Percentiles rank a stretch among this genome's conserved stretches.
These are phyloP conservation scores for Basipetospora chlamydospora DNA, from an alignment of 2,329 filamentous ascomycete species.

Conservation along the genomic window DNA sequence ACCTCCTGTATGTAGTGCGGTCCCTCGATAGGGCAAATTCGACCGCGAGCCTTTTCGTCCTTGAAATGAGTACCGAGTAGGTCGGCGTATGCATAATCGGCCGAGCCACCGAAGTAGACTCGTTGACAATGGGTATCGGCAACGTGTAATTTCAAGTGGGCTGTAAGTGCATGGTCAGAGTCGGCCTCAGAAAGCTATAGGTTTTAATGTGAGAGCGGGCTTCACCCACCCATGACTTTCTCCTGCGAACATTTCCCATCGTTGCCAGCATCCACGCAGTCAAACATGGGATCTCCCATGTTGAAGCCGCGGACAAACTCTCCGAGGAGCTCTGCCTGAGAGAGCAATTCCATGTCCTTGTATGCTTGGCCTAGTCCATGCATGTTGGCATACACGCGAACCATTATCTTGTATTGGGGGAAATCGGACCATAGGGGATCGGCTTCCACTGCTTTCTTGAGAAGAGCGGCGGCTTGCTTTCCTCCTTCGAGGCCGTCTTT, in stretches of 20 bases:
- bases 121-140: slow-evolving; percentile 23
- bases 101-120: slow-evolving; percentile 25
- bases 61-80: slow-evolving; percentile 19
- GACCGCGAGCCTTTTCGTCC: slow-evolving; percentile 12
- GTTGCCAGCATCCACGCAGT: slow-evolving; percentile 25
- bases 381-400: slow-evolving; percentile 24
- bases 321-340: slow-evolving; percentile 12
- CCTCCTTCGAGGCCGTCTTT: slow-evolving; percentile 16
- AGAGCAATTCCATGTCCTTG: slow-evolving; percentile 14
- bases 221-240: slow-evolving; percentile 21
- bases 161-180: slow-evolving; percentile 8
- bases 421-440: slow-evolving; percentile 11
- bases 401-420: slow-evolving; percentile 13
- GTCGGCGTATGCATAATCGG: slow-evolving; percentile 26
- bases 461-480: slow-evolving; percentile 13
- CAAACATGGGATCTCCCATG: slow-evolving; percentile 19
- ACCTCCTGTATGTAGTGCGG: slow-evolving; percentile 22
- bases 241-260: slow-evolving; percentile 27
- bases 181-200: too few relatives aligned
- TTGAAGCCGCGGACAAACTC: slow-evolving; percentile 27
- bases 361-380: slow-evolving; percentile 20
- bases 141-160: slow-evolving; percentile 18
- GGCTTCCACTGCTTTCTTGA: slow-evolving; percentile 13
- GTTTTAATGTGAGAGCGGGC: too few relatives aligned
- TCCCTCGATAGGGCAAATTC: slow-evolving; percentile 23